A percentile compares a stretch with the other conserved stretches of the same genome.
These are phyloP conservation scores for Melaleuca alternifolia DNA, from an alignment of 345 rosid genomes.

Conservation along the genomic window DNA sequence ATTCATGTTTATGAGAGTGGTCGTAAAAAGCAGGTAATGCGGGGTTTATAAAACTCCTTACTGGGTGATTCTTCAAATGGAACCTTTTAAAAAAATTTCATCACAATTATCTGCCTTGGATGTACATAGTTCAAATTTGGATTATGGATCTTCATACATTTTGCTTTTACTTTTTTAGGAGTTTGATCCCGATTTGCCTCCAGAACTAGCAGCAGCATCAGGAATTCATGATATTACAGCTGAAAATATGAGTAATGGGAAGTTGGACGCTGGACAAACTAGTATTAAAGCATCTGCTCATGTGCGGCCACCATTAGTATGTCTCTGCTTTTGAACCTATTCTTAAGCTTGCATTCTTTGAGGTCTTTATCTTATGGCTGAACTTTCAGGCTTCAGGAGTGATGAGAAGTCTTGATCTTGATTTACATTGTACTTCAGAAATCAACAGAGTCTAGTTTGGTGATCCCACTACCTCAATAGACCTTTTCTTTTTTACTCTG, in stretches of 20 bases:
- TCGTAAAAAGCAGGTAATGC: conserved; percentile 73
- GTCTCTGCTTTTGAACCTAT: conserved; percentile 10
- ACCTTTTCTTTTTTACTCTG: background rate
- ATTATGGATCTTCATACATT: background rate
- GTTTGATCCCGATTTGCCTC: conserved; percentile 95
- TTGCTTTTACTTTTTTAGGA: conserved; percentile 31
- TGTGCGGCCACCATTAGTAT: conserved; percentile 72
- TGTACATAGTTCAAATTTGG: background rate
- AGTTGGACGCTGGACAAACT: conserved; percentile 47
- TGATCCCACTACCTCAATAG: background rate
- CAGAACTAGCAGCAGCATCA: conserved; percentile 95
- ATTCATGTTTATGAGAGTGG: conserved; percentile 98
- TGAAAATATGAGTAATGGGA: conserved; percentile 47
- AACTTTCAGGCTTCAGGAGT: background rate
- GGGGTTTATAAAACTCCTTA: background rate
- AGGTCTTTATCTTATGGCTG: background rate
- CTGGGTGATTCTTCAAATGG: background rate
- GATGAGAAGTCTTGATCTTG: background rate
- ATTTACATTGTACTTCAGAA: background rate
- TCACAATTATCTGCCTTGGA: background rate
- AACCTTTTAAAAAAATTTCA: background rate
- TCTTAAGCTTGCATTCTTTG: background rate
- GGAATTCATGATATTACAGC: conserved; percentile 55
- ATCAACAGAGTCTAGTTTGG: background rate
- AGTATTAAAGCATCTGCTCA: conserved; percentile 57